A percentile compares a stretch with the other conserved stretches of the same genome.
phyloP scores from a whole-genome alignment of 306 rosid genomes.

The Abrus precatorius region DNA sequence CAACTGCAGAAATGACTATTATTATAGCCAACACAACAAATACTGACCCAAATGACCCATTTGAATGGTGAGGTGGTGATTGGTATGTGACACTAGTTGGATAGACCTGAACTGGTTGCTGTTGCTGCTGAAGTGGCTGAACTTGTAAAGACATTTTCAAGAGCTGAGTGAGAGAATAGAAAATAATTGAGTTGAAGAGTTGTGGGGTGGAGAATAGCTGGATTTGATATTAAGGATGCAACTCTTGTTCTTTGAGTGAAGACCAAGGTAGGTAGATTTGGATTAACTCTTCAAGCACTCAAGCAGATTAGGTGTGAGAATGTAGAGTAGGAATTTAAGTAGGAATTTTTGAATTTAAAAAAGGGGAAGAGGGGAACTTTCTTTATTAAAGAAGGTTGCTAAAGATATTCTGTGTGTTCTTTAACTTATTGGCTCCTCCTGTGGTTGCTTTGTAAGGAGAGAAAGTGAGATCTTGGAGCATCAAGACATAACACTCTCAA shows the following conservation, averaged over 20 bases:
- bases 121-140: constrained; percentile 68
- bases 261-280: constrained; percentile 60
- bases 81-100: constrained; percentile 64
- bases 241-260: constrained; percentile 74
- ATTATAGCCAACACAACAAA: constrained; percentile 85
- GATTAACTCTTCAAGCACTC: constrained; percentile 56
- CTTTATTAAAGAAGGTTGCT: constrained; percentile 69
- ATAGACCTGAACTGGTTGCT: constrained; percentile 72
- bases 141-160: constrained; percentile 64
- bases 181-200: constrained; percentile 30
- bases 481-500: constrained; percentile 48
- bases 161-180: constrained; percentile 28
- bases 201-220: background rate
- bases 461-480: constrained; percentile 78
- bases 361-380: constrained; percentile 55
- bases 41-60: constrained; percentile 90
- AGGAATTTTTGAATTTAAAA: constrained; percentile 57
- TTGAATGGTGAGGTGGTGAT: constrained; percentile 75
- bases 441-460: constrained; percentile 73
- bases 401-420: constrained; percentile 68
- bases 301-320: constrained; percentile 50
- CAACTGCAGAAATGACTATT: constrained; percentile 76
- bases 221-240: constrained; percentile 45
- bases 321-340: constrained; percentile 51
- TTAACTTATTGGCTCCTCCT: constrained; percentile 50